These are phyloP conservation scores for Galerina marginata DNA, from an alignment of 768 basidiomycete species.

Conservation along the genomic window DNA sequence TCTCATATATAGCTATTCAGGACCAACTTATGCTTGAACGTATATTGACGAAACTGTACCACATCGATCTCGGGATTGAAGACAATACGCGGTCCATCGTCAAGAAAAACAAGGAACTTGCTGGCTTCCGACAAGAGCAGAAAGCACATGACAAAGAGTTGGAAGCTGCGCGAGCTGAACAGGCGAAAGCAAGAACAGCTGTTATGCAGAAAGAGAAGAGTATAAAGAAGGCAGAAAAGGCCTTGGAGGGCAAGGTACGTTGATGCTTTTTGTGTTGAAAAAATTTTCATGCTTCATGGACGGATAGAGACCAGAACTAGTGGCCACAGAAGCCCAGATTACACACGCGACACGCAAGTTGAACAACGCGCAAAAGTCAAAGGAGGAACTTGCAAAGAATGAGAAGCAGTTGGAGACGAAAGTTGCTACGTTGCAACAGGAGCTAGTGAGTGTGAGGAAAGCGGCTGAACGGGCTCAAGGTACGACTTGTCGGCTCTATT, in stretches of 20 bases:
- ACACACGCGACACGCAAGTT: constrained; percentile 82
- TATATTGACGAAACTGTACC: constrained; percentile 86
- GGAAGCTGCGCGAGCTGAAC: constrained; percentile 75
- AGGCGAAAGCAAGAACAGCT: constrained; percentile 75
- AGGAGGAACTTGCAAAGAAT: constrained; percentile 67
- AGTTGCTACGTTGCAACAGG: constrained; percentile 61
- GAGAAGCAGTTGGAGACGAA: constrained; percentile 50
- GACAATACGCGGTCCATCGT: constrained; percentile 72
- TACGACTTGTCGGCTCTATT: background rate
- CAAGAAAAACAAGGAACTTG: constrained; percentile 73
- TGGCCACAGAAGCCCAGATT: constrained; percentile 86
- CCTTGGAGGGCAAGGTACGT: constrained; percentile 79
- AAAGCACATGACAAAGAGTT: constrained; percentile 71
- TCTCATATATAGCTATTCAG: constrained; percentile 40
- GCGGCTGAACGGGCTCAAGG: constrained; percentile 84
- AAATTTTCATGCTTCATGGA: background rate
- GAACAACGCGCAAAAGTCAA: constrained; percentile 67
- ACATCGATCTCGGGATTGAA: constrained; percentile 86
- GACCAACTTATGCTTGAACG: constrained; percentile 84
- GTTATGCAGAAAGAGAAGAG: constrained; percentile 86
- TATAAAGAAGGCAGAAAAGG: constrained; percentile 91
- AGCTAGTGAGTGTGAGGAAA: constrained; percentile 67
- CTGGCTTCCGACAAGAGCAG: constrained; percentile 72
- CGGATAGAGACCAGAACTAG: constrained; percentile 81
- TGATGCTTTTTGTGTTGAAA: background rate